phyloP scores from a whole-genome alignment of 1,284 basidiomycete species.

The Earliella scabrosa region DNA sequence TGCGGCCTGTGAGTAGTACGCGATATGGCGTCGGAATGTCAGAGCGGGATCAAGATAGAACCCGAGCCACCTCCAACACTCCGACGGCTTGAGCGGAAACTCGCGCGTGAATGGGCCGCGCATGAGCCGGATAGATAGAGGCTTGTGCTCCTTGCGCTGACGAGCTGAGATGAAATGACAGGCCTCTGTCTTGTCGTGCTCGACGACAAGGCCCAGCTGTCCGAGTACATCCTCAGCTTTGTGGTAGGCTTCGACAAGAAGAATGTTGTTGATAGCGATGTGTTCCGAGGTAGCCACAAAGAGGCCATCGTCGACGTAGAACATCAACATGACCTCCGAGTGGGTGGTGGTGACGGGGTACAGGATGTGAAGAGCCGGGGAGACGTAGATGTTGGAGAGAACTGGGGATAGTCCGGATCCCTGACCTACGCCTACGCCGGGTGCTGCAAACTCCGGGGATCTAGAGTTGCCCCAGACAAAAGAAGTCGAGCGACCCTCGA shows the following conservation, averaged over 20 bases:
- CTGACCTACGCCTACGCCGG: slow-evolving; percentile 12
- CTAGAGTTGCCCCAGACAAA: slow-evolving; percentile 4
- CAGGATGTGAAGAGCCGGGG: slow-evolving; percentile 8
- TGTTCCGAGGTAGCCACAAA: no score
- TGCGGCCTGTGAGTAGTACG: background rate
- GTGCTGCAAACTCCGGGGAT: background rate
- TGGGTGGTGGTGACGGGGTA: no score
- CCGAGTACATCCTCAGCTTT: background rate
- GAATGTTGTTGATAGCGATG: background rate
- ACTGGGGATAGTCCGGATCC: slow-evolving; percentile 21
- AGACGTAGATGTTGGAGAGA: slow-evolving; percentile 11
- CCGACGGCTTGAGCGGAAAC: background rate
- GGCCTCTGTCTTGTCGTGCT: slow-evolving; percentile 16
- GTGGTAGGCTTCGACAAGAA: background rate
- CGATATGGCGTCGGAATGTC: background rate
- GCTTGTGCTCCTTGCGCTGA: background rate
- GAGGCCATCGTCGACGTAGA: slow-evolving; percentile 23
- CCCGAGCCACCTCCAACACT: slow-evolving; percentile 36
- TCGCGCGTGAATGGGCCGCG: background rate
- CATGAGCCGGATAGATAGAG: background rate
- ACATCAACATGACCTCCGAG: no score
- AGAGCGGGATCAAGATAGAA: slow-evolving; percentile 33
- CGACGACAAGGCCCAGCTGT: slow-evolving; percentile 7
- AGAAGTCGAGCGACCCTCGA: background rate
- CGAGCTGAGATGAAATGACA: slow-evolving; percentile 15